Conservation (phyloP, 805 yeast genomes). For the Yarrowia sp. region DNA sequence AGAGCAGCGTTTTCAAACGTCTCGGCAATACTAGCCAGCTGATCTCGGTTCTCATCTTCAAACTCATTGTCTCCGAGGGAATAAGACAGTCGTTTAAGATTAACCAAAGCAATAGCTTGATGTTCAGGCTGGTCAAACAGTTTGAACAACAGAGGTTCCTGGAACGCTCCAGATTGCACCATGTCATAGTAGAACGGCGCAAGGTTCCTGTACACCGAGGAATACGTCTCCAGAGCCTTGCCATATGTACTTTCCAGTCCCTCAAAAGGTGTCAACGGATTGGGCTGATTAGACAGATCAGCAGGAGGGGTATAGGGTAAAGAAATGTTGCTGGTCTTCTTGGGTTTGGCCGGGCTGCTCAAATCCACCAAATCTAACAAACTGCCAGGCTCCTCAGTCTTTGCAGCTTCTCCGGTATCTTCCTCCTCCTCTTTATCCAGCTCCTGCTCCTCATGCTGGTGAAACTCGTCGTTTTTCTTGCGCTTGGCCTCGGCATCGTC, state of each 20-base stretch:
- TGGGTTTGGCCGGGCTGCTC: constrained; percentile 7
- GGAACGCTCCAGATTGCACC: constrained; percentile 51
- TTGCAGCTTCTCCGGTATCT: neutral
- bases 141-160: constrained; percentile 56
- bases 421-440: constrained; percentile 25
- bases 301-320: neutral
- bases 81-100: constrained; percentile 54
- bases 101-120: constrained; percentile 57
- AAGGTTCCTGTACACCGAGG: constrained; percentile 51
- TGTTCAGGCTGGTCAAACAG: constrained; percentile 59
- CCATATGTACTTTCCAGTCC: constrained; percentile 40
- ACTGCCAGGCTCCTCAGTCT: too few species aligned
- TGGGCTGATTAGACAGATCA: neutral
- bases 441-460: constrained; percentile 6
- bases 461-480: constrained; percentile 8
- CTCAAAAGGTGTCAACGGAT: constrained; percentile 41
- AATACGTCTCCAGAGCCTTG: constrained; percentile 41
- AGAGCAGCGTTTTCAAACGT: constrained; percentile 75
- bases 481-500: constrained; percentile 24
- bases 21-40: constrained; percentile 64
- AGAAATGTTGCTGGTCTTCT: neutral
- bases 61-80: constrained; percentile 48
- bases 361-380: constrained; percentile 11
- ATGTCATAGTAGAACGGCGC: constrained; percentile 58
- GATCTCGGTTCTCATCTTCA: constrained; percentile 50